Evolutionary conservation across 176 grass and related monocot genomes (phyloP).

Genomic region (Dactylis glomerata): DNA sequence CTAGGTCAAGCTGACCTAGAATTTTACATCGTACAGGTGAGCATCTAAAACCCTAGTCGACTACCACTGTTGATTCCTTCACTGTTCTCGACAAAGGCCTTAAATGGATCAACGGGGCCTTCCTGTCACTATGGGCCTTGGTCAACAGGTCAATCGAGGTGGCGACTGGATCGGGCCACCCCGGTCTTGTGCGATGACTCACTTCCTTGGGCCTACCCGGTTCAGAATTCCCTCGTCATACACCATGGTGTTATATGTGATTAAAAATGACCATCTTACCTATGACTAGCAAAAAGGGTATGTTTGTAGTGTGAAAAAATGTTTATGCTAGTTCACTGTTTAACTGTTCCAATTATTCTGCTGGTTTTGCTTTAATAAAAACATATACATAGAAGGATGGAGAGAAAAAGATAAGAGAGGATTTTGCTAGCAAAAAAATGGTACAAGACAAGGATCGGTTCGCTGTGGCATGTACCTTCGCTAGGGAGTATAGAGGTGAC

Average conservation of each 20-base stretch:
- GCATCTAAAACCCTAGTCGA: too few species aligned
- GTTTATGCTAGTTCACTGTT: background rate
- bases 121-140: too few species aligned
- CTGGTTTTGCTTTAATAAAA: conserved; percentile 9
- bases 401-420: background rate
- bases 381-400: background rate
- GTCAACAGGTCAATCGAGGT: too few species aligned
- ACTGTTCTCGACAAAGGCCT: too few species aligned
- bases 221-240: too few species aligned
- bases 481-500: background rate
- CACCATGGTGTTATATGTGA: background rate
- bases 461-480: background rate
- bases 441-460: conserved; percentile 11
- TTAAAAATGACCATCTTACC: background rate
- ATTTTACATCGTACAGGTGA: too few species aligned
- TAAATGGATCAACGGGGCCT: too few species aligned
- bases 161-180: too few species aligned
- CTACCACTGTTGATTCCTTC: too few species aligned
- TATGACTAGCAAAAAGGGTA: background rate
- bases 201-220: too few species aligned
- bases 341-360: conserved; percentile 4
- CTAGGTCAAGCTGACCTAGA: too few species aligned
- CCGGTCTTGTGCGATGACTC: too few species aligned
- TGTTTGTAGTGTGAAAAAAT: background rate
- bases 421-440: background rate